Percentiles rank a stretch among this genome's conserved stretches.
Conservation (phyloP, 495 filamentous ascomycete species). For the Penicillium ochrochloron region DNA sequence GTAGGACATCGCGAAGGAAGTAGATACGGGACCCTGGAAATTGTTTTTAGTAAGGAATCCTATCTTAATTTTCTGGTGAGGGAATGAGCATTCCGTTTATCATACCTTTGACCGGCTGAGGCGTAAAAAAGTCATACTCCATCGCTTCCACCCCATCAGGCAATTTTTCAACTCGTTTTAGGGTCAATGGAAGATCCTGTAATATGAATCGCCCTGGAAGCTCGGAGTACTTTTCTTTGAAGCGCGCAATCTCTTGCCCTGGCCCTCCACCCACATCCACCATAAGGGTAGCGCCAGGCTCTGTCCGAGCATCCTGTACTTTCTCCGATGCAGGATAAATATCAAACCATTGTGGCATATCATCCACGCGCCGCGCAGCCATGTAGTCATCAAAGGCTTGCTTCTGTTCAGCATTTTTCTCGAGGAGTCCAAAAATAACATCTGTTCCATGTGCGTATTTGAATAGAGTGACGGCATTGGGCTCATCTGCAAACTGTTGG, state of each 20-base stretch:
- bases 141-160: conserved; percentile 36
- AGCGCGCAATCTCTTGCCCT: conserved; percentile 51
- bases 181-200: conserved; percentile 51
- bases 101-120: conserved; percentile 50
- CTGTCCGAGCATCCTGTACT: conserved; percentile 21
- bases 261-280: conserved; percentile 56
- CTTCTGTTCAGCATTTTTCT: conserved; percentile 30
- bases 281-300: conserved; percentile 22
- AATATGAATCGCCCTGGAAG: conserved; percentile 51
- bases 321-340: conserved; percentile 21
- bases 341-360: conserved; percentile 34
- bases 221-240: conserved; percentile 35
- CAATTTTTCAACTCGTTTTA: conserved; percentile 37
- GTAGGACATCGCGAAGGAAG: conserved; percentile 44
- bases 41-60: background rate
- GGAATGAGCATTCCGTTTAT: background rate
- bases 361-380: conserved; percentile 28
- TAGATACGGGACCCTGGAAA: conserved; percentile 44
- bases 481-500: conserved; percentile 32
- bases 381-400: conserved; percentile 35
- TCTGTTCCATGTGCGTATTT: conserved; percentile 27
- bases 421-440: conserved; percentile 29
- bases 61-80: no score
- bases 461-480: conserved; percentile 25
- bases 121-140: conserved; percentile 48